phyloP scores from a whole-genome alignment of 805 yeast species.

The Starmerella sirachaensis region DNA sequence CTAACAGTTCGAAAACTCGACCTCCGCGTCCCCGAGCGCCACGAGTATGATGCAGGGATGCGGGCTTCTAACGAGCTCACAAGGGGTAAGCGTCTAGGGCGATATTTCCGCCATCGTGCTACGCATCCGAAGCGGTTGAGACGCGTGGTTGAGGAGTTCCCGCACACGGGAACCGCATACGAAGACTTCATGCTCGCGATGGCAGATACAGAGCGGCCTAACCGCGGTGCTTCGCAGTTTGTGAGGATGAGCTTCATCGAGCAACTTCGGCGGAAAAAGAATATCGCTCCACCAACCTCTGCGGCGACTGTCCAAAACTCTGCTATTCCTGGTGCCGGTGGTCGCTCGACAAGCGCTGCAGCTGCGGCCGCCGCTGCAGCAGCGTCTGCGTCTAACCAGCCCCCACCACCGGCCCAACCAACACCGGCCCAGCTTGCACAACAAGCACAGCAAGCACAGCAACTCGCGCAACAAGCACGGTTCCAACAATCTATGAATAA shows the following conservation, averaged over 20 bases:
- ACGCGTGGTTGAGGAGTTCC: slow-evolving; percentile 52
- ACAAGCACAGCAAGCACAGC: slow-evolving; percentile 19
- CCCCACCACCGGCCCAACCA: slow-evolving; percentile 6
- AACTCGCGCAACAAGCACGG: slow-evolving; percentile 8
- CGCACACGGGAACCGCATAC: slow-evolving; percentile 72
- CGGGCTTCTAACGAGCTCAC: slow-evolving; percentile 20
- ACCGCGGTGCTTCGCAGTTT: slow-evolving; percentile 46
- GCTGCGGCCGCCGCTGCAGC: slow-evolving; percentile 12
- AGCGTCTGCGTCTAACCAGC: slow-evolving; percentile 7
- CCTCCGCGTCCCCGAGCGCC: slow-evolving; percentile 47
- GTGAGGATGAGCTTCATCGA: slow-evolving; percentile 80
- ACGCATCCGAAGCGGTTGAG: slow-evolving; percentile 32
- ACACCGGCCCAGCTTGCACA: slow-evolving; percentile 17
- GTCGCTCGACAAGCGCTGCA: not conserved
- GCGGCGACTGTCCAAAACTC: slow-evolving; percentile 11
- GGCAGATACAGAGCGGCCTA: slow-evolving; percentile 37
- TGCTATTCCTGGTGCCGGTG: slow-evolving; percentile 3
- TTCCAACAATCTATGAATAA: not conserved
- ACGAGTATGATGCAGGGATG: slow-evolving; percentile 29
- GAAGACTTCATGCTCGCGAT: slow-evolving; percentile 78
- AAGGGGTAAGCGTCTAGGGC: not conserved
- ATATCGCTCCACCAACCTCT: slow-evolving; percentile 32
- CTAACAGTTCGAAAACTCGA: slow-evolving; percentile 69
- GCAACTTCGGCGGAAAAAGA: slow-evolving; percentile 54
- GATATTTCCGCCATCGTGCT: slow-evolving; percentile 19